phyloP scores from a whole-genome alignment of 805 yeast species.

The Barnettozyma californica region DNA sequence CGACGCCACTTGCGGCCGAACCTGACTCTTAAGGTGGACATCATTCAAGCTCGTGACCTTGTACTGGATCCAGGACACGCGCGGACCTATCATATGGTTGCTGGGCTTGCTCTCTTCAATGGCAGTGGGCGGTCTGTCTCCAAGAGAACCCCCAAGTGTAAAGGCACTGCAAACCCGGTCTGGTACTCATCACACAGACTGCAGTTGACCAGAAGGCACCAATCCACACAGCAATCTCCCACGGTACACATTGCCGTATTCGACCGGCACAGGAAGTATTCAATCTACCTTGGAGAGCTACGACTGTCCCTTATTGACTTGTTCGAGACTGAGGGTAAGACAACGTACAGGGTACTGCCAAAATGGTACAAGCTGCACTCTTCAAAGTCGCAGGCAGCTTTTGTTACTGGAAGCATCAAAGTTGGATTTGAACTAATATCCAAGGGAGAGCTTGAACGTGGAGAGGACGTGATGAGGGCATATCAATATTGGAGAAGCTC shows the following conservation, averaged over 20 bases:
- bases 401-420: slow-evolving; percentile 44
- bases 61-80: slow-evolving; percentile 13
- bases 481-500: slow-evolving; percentile 18
- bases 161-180: slow-evolving; percentile 20
- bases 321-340: slow-evolving; percentile 9
- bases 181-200: slow-evolving; percentile 20
- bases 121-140: slow-evolving; percentile 7
- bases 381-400: slow-evolving; percentile 33
- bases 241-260: slow-evolving; percentile 21
- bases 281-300: slow-evolving; percentile 25
- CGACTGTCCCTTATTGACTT: slow-evolving; percentile 20
- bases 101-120: slow-evolving; percentile 21
- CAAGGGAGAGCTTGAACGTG: slow-evolving; percentile 6
- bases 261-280: slow-evolving; percentile 24
- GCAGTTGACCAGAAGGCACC: slow-evolving; percentile 6
- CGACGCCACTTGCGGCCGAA: background rate
- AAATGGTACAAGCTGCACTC: slow-evolving; percentile 44
- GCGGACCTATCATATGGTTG: slow-evolving; percentile 12
- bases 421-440: slow-evolving; percentile 36
- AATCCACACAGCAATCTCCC: slow-evolving; percentile 5
- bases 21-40: slow-evolving; percentile 17
- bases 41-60: slow-evolving; percentile 21
- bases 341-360: slow-evolving; percentile 19
- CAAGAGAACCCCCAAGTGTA: slow-evolving; percentile 18
- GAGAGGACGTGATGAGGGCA: slow-evolving; percentile 12